These are phyloP conservation scores for Pleurotus platypus DNA, from an alignment of 768 basidiomycete species.

Conservation along the genomic window DNA sequence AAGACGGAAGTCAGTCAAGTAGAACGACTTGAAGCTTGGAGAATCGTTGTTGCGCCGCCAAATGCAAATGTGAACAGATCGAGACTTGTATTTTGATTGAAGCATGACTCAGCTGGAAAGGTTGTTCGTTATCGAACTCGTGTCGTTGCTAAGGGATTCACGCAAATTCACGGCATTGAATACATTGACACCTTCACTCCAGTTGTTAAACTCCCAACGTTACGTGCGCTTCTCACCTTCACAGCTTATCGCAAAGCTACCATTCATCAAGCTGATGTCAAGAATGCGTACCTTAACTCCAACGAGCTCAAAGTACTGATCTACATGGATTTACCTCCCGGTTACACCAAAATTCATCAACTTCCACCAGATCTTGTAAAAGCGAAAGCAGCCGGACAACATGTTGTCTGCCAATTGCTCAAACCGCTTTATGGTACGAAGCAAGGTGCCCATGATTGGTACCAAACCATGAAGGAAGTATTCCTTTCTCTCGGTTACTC, in stretches of 20 bases:
- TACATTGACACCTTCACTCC: conserved; percentile 11
- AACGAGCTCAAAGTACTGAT: conserved; percentile 16
- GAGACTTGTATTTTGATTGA: background rate
- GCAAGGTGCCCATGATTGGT: background rate
- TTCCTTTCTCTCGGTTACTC: background rate
- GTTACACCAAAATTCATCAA: conserved; percentile 8
- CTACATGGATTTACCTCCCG: conserved; percentile 17
- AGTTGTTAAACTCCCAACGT: conserved; percentile 14
- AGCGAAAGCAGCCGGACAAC: background rate
- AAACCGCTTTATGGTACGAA: background rate
- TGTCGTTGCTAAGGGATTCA: background rate
- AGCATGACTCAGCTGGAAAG: background rate
- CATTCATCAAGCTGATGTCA: too few relatives aligned
- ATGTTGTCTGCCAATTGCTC: background rate
- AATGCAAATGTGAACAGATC: background rate
- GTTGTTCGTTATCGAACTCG: background rate
- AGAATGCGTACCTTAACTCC: too few relatives aligned
- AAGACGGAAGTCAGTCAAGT: background rate
- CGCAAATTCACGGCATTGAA: background rate
- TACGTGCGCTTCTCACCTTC: conserved; percentile 16
- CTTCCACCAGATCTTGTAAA: background rate
- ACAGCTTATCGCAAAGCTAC: conserved; percentile 4
- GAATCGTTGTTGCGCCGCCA: background rate
- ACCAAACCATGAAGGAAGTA: background rate
- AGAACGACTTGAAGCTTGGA: background rate